Evolutionary conservation across 371 early-diverging fungal genomes (phyloP), one percentile per base, ranked within the genome.

Genomic region (Apophysomyces sp.): DNA sequence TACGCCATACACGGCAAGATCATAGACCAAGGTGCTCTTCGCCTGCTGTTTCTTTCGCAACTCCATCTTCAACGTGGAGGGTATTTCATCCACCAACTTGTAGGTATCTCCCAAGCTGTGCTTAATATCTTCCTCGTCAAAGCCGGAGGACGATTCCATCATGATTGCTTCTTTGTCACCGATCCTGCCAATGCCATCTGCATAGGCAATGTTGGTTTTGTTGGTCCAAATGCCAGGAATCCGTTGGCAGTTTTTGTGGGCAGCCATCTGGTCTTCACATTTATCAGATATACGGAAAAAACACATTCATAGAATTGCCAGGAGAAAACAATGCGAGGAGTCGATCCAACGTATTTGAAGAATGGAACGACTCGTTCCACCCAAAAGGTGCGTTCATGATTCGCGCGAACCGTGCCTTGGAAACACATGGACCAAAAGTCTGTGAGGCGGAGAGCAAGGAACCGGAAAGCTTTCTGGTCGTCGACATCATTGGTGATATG

Each of bases 121-220:
- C 27, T 64, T n/a, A 51, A 58, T 40, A 55, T 55, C 58, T 64
- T 58, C 55, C 21, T 30, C 18, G 49, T 52, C 36, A 53, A 52
- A 60, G 39, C 53, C 37, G 12, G 53, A 60, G 52, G 55, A 64
- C 30, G 55, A 44, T 59, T 64, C 64, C 64, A 64, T 58, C 16
- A 54, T 28, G 8, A 64, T 64, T 16, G 28, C 24, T 26, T 58
- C 44, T 24, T 53, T 13, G 24, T 44, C 40, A 32, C 55, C 27
- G 5, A 16, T 34, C 34, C 57, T 30, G 16, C 57, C 52, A 37
- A 63, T 58, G 52, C 59, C 58, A 58, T 58, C 57, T n/a, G 57
- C 40, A 49, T 36, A 57, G 4, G 29, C 36, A 34, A 52, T 36
- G 9, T 34, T 57, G 37, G 12, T 55, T 16, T 27, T 15, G 27